These are phyloP conservation scores for Xanthoconium separans DNA, from an alignment of 1,284 basidiomycete species.

Conservation along the genomic window DNA sequence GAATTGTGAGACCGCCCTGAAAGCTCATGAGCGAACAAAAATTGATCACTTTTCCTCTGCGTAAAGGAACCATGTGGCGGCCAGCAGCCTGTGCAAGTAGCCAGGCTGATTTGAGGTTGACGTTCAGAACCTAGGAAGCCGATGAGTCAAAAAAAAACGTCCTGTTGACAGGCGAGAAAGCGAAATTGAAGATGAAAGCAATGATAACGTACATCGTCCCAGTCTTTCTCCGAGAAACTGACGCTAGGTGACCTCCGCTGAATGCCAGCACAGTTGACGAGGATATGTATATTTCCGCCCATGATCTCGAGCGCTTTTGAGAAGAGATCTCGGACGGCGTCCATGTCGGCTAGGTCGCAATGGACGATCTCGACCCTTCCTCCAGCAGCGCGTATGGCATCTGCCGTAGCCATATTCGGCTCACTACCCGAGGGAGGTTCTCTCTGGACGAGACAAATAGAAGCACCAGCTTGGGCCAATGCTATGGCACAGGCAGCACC, in stretches of 20 bases:
- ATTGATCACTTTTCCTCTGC: conserved; percentile 81
- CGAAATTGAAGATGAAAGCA: conserved; percentile 4
- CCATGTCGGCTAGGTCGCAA: conserved; percentile 74
- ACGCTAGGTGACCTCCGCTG: conserved; percentile 83
- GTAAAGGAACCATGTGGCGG: conserved; percentile 73
- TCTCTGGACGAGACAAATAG: conserved; percentile 78
- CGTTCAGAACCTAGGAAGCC: conserved; percentile 59
- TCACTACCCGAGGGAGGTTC: conserved; percentile 33
- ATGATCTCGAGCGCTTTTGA: conserved; percentile 61
- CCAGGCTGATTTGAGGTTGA: conserved; percentile 80
- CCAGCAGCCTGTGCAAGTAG: conserved; percentile 76
- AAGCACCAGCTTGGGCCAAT: conserved; percentile 78
- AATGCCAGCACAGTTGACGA: conserved; percentile 95
- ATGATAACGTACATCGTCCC: conserved; percentile 75
- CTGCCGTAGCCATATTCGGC: conserved; percentile 57
- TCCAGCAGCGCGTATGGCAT: conserved; percentile 50
- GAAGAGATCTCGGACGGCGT: conserved; percentile 66
- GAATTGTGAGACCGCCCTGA: conserved; percentile 80
- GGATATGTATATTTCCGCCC: conserved; percentile 74
- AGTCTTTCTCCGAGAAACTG: conserved; percentile 82
- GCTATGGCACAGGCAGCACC: conserved; percentile 72
- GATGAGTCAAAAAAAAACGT: conserved; percentile 15
- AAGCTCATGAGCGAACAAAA: conserved; percentile 78
- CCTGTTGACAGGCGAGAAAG: conserved; percentile 12
- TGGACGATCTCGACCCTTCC: conserved; percentile 54